Conservation (phyloP, 768 basidiomycete species). For the Pleurotus sapidus region DNA sequence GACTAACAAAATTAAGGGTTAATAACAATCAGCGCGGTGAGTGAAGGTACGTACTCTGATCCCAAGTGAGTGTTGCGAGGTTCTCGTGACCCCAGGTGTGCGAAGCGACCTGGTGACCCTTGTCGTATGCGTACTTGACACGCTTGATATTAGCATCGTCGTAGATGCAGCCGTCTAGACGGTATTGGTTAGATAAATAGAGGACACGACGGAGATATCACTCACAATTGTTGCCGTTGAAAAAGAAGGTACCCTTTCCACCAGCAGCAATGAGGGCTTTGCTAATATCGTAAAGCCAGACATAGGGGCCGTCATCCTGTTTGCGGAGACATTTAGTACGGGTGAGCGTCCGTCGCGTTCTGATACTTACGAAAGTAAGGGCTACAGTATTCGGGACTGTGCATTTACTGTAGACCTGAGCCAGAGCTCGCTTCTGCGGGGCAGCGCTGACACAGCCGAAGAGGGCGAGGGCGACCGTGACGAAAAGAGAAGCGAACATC, state of each 20-base stretch:
- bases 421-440: conserved; percentile 19
- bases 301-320: conserved; percentile 25
- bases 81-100: conserved; percentile 30
- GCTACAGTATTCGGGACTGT: conserved; percentile 24
- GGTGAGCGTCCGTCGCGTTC: background rate
- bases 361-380: conserved; percentile 23
- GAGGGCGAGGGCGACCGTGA: background rate
- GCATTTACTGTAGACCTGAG: conserved; percentile 21
- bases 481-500: background rate
- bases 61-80: conserved; percentile 18
- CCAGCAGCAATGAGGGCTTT: conserved; percentile 15
- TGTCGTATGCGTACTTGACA: conserved; percentile 19
- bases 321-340: background rate
- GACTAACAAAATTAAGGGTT: conserved; percentile 9
- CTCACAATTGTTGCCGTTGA: conserved; percentile 14
- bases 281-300: conserved; percentile 15
- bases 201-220: background rate
- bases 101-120: conserved; percentile 26
- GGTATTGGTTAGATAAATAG: background rate
- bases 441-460: background rate
- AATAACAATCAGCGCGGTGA: background rate
- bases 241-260: conserved; percentile 32
- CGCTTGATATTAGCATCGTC: conserved; percentile 13
- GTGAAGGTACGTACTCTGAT: conserved; percentile 14
- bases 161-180: conserved; percentile 27